Conservation (phyloP, 352 stramenopile species). For the Hyaloperonospora arabidopsidis region DNA sequence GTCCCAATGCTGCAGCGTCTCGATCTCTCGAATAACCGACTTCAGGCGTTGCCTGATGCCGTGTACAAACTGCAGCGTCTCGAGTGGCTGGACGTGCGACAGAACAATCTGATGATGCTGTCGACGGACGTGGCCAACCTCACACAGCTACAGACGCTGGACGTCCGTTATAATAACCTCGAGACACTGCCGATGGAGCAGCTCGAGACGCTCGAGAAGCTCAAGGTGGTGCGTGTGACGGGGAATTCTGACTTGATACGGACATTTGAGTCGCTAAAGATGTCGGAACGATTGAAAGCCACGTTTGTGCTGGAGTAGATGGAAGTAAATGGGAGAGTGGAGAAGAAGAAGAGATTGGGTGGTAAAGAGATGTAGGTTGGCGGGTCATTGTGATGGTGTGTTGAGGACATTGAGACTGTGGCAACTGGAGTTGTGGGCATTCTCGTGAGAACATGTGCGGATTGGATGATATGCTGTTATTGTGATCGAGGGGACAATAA, state of each 20-base stretch:
- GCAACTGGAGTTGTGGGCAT: too few species aligned
- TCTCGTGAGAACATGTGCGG: too few species aligned
- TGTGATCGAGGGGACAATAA: too few species aligned
- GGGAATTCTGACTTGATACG: constrained; percentile 38
- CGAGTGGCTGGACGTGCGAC: constrained; percentile 45
- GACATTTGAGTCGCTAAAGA: constrained; percentile 3
- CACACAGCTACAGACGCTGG: constrained; percentile 48
- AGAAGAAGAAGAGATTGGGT: too few species aligned
- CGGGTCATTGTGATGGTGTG: too few species aligned
- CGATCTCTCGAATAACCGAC: constrained; percentile 70
- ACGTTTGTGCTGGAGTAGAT: constrained; percentile 25
- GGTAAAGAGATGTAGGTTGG: too few species aligned
- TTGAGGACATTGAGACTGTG: too few species aligned
- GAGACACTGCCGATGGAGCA: constrained; percentile 31
- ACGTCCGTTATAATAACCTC: constrained; percentile 52
- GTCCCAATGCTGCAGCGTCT: constrained; percentile 55
- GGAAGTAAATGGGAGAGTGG: too few species aligned
- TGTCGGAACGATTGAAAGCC: constrained; percentile 26
- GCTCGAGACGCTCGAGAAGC: constrained; percentile 30
- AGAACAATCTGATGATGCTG: constrained; percentile 56
- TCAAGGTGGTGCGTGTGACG: constrained; percentile 35
- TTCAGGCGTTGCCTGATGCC: constrained; percentile 65
- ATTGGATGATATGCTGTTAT: too few species aligned
- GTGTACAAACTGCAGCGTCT: constrained; percentile 66
- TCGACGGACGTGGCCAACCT: constrained; percentile 39